Conservation (phyloP, 257 asterid genomes). For the Plantago major region DNA sequence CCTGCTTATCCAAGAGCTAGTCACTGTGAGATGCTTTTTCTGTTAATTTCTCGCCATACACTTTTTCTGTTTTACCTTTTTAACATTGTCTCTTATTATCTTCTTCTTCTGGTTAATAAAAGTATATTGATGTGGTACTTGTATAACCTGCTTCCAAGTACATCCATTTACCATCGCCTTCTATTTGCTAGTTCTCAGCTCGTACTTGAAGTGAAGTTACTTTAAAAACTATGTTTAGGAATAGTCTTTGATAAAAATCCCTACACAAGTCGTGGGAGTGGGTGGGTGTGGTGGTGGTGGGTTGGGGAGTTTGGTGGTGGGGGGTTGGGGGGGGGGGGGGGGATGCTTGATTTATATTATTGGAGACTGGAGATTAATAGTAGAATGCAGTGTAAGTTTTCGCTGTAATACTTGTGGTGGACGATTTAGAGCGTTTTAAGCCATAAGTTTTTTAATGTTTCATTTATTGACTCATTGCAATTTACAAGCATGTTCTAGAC, state of each 20-base stretch:
- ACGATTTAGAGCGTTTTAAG: too few species aligned
- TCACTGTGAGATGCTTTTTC: conserved; percentile 52
- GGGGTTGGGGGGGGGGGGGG: too few species aligned
- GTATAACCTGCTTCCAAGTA: background rate
- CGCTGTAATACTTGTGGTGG: too few species aligned
- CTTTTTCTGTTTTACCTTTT: background rate
- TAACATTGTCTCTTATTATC: background rate
- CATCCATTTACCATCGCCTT: too few species aligned
- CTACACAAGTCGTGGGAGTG: too few species aligned
- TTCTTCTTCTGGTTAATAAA: background rate
- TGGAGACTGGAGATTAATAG: too few species aligned
- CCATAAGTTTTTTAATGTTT: background rate
- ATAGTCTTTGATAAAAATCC: background rate
- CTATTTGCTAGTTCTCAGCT: too few species aligned
- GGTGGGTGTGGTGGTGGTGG: too few species aligned
- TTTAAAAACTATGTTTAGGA: too few species aligned
- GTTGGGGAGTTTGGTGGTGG: too few species aligned
- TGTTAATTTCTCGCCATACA: conserved; percentile 9
- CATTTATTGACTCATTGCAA: background rate
- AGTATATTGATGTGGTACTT: background rate
- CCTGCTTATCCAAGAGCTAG: conserved; percentile 71
- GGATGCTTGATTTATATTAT: background rate
- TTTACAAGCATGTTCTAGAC: background rate
- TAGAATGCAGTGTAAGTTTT: too few species aligned
- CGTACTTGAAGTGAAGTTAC: too few species aligned